Evolutionary conservation across 148 eudicot species (phyloP).

Genomic region (Polygonum aviculare): DNA sequence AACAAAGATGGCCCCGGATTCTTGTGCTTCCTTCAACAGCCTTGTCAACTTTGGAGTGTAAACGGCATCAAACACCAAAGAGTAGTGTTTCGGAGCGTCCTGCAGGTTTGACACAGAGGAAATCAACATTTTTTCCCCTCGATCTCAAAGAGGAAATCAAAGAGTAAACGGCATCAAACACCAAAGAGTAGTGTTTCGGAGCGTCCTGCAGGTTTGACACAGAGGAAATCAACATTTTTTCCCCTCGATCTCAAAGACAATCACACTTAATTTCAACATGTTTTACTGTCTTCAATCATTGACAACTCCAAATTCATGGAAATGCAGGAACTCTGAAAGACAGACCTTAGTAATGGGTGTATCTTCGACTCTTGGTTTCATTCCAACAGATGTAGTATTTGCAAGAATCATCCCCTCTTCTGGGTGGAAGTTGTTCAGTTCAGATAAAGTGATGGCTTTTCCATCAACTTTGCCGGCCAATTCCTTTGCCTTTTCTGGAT

Average conservation of each 20-base stretch:
- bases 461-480: constrained; percentile 61
- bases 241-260: background rate
- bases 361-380: constrained; percentile 64
- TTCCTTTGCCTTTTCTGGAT: constrained; percentile 42
- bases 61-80: constrained; percentile 20
- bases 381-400: constrained; percentile 81
- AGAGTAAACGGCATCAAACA: too few relatives aligned
- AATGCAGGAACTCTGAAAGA: background rate
- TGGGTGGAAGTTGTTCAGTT: constrained; percentile 48
- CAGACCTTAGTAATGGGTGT: constrained; percentile 73
- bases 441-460: constrained; percentile 59
- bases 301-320: too few relatives aligned
- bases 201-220: constrained; percentile 12
- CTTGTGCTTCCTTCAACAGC: constrained; percentile 18
- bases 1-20: constrained; percentile 14
- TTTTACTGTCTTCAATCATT: too few relatives aligned
- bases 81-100: constrained; percentile 17
- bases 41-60: constrained; percentile 20
- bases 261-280: too few relatives aligned
- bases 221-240: too few relatives aligned
- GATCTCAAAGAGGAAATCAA: too few relatives aligned
- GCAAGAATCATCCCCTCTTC: constrained; percentile 80
- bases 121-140: background rate
- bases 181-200: constrained; percentile 18
- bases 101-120: background rate